A percentile compares a stretch with the other conserved stretches of the same genome.
These are phyloP conservation scores for Penicillium sp. DNA, from an alignment of 2,329 filamentous ascomycete genomes.

Conservation along the genomic window DNA sequence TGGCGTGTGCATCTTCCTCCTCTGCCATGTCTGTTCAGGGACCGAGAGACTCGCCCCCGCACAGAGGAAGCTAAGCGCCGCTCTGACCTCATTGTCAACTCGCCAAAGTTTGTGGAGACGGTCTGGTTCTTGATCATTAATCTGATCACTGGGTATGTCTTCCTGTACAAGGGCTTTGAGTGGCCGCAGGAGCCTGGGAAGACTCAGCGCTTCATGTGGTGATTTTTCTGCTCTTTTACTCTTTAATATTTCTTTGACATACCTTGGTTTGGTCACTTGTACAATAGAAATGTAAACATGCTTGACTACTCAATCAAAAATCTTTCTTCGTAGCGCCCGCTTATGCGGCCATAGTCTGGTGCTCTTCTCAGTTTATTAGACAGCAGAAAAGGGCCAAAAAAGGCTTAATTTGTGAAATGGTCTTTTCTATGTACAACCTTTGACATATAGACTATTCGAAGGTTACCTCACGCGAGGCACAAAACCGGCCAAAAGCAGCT, in stretches of 20 bases:
- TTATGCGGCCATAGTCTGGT: too few species aligned
- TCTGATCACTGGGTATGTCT: constrained; percentile 52
- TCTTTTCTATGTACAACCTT: not conserved
- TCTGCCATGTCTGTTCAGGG: constrained; percentile 32
- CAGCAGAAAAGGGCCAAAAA: too few species aligned
- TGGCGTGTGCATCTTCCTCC: constrained; percentile 77
- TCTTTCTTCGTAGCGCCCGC: too few species aligned
- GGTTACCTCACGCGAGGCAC: too few species aligned
- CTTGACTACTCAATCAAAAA: not conserved
- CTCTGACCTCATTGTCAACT: constrained; percentile 27
- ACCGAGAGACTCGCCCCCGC: constrained; percentile 26
- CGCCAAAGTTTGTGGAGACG: constrained; percentile 50
- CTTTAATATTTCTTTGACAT: not conserved
- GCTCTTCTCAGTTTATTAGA: too few species aligned
- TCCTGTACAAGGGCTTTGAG: constrained; percentile 55
- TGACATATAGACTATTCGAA: too few species aligned
- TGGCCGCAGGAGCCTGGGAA: constrained; percentile 59
- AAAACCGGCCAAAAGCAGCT: too few species aligned
- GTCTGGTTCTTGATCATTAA: constrained; percentile 57
- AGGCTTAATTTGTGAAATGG: too few species aligned
- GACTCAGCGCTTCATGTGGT: constrained; percentile 62
- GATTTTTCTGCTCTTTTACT: not conserved
- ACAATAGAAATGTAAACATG: not conserved
- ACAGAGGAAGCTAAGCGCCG: constrained; percentile 24
- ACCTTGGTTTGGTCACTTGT: not conserved